These are phyloP conservation scores for Dalbergia oliveri DNA, from an alignment of 306 rosid species.

Conservation along the genomic window DNA sequence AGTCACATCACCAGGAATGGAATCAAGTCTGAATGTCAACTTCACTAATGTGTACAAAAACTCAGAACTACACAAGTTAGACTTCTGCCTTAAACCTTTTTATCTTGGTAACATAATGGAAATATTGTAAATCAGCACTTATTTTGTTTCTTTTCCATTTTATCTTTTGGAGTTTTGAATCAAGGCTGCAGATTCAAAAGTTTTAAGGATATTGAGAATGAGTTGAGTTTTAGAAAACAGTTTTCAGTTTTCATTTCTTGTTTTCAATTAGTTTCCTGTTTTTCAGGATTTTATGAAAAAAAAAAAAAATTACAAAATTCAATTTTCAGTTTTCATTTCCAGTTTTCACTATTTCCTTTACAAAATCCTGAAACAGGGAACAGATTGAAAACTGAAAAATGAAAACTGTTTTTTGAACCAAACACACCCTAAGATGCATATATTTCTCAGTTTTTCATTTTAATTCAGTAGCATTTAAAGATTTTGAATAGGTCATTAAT, in stretches of 20 bases:
- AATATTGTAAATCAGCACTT: neutral
- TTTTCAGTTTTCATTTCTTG: too few species aligned
- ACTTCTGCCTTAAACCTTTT: neutral
- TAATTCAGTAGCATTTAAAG: neutral
- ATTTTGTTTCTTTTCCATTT: neutral
- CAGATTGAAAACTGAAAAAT: too few species aligned
- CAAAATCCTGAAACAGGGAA: neutral
- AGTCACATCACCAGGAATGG: constrained; percentile 78
- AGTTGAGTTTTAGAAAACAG: neutral
- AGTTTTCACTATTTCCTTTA: neutral
- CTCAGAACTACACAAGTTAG: constrained; percentile 55
- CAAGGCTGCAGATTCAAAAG: neutral
- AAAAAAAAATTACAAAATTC: too few species aligned
- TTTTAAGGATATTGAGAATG: too few species aligned
- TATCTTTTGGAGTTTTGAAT: neutral
- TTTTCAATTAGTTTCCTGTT: neutral
- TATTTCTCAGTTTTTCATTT: neutral
- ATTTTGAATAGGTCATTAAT: constrained; percentile 22
- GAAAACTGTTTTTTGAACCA: too few species aligned
- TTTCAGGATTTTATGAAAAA: neutral
- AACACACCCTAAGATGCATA: neutral
- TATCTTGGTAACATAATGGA: neutral
- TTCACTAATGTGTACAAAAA: constrained; percentile 59
- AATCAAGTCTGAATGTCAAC: constrained; percentile 66
- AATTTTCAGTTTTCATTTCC: too few species aligned